Evolutionary conservation across 768 basidiomycete species (phyloP).

Genomic region (Artomyces pyxidatus): DNA sequence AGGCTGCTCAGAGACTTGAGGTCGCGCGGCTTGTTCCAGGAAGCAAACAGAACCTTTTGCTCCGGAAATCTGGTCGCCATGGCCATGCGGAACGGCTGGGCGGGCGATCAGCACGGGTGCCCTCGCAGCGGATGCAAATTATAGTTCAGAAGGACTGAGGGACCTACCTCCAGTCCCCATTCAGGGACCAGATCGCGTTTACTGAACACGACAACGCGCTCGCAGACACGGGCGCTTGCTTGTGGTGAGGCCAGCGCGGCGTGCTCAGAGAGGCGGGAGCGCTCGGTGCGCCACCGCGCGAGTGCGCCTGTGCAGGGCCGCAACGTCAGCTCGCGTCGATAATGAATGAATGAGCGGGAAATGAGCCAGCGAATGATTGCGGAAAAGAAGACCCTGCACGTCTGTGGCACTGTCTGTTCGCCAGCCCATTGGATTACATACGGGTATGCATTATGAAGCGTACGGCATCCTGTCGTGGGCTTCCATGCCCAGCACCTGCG

Average conservation of each 20-base stretch:
- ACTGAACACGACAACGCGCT: conserved; percentile 86
- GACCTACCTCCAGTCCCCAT: conserved; percentile 78
- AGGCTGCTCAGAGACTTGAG: conserved; percentile 55
- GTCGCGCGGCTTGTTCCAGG: conserved; percentile 60
- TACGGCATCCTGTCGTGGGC: no score
- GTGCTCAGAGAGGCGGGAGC: conserved; percentile 9
- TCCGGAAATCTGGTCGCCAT: conserved; percentile 67
- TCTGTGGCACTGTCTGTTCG: no score
- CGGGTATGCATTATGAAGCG: no score
- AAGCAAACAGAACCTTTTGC: conserved; percentile 62
- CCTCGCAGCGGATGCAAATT: no score
- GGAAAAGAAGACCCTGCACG: neutral
- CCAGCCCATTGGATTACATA: neutral
- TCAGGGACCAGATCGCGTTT: conserved; percentile 88
- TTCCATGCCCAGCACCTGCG: no score
- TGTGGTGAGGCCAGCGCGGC: conserved; percentile 8
- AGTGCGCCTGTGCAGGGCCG: conserved; percentile 11
- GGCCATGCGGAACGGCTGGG: conserved; percentile 64
- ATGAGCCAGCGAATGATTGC: neutral
- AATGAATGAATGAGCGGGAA: neutral
- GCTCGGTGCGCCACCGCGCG: conserved; percentile 13
- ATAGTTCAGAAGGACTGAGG: neutral
- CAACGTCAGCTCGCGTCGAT: neutral
- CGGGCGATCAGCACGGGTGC: conserved; percentile 11
- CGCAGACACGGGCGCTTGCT: conserved; percentile 37